Evolutionary conservation across 73 alveolate genomes (phyloP).

Genomic region (Tetrahymena thermophila): DNA sequence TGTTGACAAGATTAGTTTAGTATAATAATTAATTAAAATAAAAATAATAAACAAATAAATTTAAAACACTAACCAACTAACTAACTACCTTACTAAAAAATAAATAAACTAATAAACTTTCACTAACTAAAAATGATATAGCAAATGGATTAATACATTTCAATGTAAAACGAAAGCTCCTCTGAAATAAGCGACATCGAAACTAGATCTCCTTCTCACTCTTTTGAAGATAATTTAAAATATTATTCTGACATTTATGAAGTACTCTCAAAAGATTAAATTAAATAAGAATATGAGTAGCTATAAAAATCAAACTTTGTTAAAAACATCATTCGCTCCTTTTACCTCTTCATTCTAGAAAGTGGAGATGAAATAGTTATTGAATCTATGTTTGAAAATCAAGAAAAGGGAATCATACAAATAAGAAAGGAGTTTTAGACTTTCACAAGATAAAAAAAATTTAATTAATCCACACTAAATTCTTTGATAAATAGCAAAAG

Average conservation of each 20-base stretch:
- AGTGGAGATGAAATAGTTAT: not conserved
- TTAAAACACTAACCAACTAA: too few species aligned
- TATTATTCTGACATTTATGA: not conserved
- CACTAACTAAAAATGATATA: not conserved
- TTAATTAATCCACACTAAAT: not conserved
- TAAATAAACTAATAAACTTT: not conserved
- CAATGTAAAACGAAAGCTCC: not conserved
- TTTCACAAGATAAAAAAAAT: too few species aligned
- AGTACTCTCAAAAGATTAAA: not conserved
- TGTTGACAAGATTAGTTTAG: too few species aligned
- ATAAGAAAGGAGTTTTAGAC: not conserved
- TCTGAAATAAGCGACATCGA: not conserved
- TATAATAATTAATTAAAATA: too few species aligned
- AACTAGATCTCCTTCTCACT: not conserved
- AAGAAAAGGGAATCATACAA: not conserved
- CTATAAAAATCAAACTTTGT: not conserved
- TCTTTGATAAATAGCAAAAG: not conserved
- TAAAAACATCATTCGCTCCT: not conserved
- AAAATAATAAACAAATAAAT: too few species aligned
- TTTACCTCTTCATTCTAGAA: not conserved
- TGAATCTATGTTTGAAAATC: not conserved
- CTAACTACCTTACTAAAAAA: not conserved
- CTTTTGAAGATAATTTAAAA: not conserved
- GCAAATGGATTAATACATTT: not conserved
- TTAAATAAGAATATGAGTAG: not conserved